Conservation (phyloP, 1,284 basidiomycete genomes). For the Flammula alnicola region DNA sequence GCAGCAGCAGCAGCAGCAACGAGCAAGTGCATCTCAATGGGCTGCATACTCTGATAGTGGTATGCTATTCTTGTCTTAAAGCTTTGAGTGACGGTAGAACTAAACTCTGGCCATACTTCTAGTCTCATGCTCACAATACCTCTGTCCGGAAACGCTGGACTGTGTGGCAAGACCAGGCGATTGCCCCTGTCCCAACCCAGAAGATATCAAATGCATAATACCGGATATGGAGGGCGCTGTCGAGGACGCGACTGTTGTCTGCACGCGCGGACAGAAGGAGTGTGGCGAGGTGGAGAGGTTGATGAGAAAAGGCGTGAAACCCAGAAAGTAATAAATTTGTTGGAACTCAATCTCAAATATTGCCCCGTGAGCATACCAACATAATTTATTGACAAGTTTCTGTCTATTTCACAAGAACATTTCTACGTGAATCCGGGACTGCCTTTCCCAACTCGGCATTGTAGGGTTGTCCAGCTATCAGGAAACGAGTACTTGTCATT, state of each 20-base stretch:
- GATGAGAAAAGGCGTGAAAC: conserved; percentile 34
- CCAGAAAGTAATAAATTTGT: conserved; percentile 29
- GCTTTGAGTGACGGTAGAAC: not conserved
- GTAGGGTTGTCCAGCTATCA: too few species aligned
- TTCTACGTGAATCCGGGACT: too few species aligned
- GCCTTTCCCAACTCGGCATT: too few species aligned
- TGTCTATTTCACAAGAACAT: not conserved
- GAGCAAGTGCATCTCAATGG: conserved; percentile 58
- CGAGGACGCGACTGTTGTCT: conserved; percentile 57
- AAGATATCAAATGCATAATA: conserved; percentile 64
- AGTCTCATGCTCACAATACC: conserved; percentile 64
- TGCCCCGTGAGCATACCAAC: conserved; percentile 1
- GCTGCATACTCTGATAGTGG: conserved; percentile 57
- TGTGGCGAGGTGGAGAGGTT: conserved; percentile 55
- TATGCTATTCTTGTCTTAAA: conserved; percentile 25
- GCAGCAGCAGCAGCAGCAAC: conserved; percentile 56
- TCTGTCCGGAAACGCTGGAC: conserved; percentile 62
- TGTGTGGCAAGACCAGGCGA: conserved; percentile 57
- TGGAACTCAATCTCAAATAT: conserved; percentile 1
- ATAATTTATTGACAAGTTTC: conserved; percentile 8
- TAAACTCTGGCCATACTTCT: not conserved
- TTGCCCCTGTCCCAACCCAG: conserved; percentile 63
- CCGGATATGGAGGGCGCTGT: conserved; percentile 50
- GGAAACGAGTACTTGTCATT: too few species aligned
- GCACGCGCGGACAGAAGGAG: conserved; percentile 57